phyloP scores from a whole-genome alignment of 345 rosid genomes.

The Eucalyptus coolabah region DNA sequence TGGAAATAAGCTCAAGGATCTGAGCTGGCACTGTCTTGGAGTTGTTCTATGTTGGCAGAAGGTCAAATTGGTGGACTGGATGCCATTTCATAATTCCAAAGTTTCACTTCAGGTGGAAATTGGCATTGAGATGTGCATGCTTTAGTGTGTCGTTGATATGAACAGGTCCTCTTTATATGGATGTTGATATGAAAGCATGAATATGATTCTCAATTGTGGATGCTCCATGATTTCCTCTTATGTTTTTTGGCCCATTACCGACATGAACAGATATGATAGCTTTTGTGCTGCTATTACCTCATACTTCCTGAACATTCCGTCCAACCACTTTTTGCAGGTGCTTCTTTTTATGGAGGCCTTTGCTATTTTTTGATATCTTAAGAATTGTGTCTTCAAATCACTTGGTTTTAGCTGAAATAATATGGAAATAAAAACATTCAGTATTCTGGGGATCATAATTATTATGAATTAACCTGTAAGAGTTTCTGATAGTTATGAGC shows the following conservation, averaged over 20 bases:
- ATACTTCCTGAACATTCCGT: background rate
- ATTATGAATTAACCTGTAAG: background rate
- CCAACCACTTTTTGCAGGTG: background rate
- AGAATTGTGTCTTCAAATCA: background rate
- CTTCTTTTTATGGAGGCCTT: background rate
- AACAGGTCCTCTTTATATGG: background rate
- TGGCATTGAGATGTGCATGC: background rate
- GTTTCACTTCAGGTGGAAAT: background rate
- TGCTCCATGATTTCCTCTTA: background rate
- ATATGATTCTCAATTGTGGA: background rate
- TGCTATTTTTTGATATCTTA: background rate
- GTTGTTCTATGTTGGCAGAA: background rate
- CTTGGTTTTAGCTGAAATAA: background rate
- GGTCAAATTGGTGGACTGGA: background rate
- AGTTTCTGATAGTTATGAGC: background rate
- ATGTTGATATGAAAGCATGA: background rate
- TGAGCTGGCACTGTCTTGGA: background rate
- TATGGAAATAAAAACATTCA: background rate
- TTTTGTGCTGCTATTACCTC: background rate
- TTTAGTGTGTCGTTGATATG: background rate
- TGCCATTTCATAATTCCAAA: background rate
- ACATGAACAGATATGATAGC: background rate
- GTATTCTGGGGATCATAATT: background rate
- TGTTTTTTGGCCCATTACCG: background rate
- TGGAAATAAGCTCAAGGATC: background rate